Evolutionary conservation across 140 eudicot genomes (phyloP).

Genomic region (Senecio squalidus): DNA sequence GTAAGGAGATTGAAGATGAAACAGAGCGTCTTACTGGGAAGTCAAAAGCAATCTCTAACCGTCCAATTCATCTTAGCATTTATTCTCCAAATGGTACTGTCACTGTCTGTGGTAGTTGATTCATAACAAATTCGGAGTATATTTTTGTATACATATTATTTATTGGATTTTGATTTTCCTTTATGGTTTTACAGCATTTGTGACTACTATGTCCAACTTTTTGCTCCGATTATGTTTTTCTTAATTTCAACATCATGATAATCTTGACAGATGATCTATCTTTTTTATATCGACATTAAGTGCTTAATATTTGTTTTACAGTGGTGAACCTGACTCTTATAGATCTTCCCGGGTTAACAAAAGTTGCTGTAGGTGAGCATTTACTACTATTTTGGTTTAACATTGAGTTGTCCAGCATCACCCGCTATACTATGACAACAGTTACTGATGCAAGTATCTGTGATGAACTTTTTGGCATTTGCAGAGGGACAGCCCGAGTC

Average conservation of each 20-base stretch:
- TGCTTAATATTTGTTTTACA: slow-evolving; percentile 39
- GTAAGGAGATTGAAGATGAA: slow-evolving; percentile 93
- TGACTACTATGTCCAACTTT: slow-evolving; percentile 7
- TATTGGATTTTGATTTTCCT: not conserved
- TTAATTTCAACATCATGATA: not conserved
- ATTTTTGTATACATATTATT: not conserved
- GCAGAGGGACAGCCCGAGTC: slow-evolving; percentile 96
- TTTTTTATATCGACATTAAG: slow-evolving; percentile 11
- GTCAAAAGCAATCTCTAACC: slow-evolving; percentile 77
- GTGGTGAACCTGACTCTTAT: slow-evolving; percentile 97
- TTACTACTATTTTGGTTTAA: slow-evolving; percentile 19
- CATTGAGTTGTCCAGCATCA: slow-evolving; percentile 3
- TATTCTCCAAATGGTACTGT: slow-evolving; percentile 87
- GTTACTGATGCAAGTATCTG: slow-evolving; percentile 20
- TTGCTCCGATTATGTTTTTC: too few species aligned
- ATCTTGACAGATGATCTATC: slow-evolving; percentile 2
- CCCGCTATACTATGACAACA: slow-evolving; percentile 5
- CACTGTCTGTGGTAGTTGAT: not conserved
- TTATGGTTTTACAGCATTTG: not conserved
- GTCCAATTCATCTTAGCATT: slow-evolving; percentile 93
- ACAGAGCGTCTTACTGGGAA: slow-evolving; percentile 93
- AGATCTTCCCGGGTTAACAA: slow-evolving; percentile 98
- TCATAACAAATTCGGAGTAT: too few species aligned
- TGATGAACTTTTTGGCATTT: slow-evolving; percentile 23
- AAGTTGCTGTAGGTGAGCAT: slow-evolving; percentile 97